Evolutionary conservation across 495 filamentous ascomycete species (phyloP).

Genomic region (Hamigera avellanea): DNA sequence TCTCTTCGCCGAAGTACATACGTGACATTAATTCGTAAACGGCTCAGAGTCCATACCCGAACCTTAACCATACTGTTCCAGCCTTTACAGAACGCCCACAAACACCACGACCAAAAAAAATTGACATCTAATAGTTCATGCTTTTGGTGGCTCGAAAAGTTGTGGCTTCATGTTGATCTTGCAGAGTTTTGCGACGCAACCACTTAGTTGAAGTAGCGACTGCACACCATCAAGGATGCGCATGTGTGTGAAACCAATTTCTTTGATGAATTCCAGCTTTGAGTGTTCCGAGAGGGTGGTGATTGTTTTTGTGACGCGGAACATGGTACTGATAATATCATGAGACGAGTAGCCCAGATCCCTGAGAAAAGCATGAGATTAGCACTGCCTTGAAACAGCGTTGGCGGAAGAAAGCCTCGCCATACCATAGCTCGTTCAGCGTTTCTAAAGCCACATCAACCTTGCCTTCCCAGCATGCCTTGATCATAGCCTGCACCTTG

Average conservation of each 20-base stretch:
- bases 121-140: constrained; percentile 9
- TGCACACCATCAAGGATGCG: constrained; percentile 94
- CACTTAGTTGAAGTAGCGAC: constrained; percentile 84
- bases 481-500: constrained; percentile 97
- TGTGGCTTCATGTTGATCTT: constrained; percentile 92
- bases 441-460: constrained; percentile 78
- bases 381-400: constrained; percentile 2
- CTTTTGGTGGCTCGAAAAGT: constrained; percentile 53
- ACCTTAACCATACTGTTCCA: too few species aligned
- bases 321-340: constrained; percentile 98
- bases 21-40: neutral
- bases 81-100: too few species aligned
- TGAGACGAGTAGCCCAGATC: constrained; percentile 86
- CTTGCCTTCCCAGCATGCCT: constrained; percentile 86
- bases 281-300: constrained; percentile 81
- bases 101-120: neutral
- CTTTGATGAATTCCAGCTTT: constrained; percentile 91
- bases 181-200: constrained; percentile 78
- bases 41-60: neutral
- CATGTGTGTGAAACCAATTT: constrained; percentile 99
- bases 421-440: constrained; percentile 80
- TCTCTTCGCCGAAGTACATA: neutral
- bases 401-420: too few species aligned
- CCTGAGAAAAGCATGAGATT: constrained; percentile 20
- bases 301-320: constrained; percentile 92